Base-by-base conservation (phyloP, 139 green algal genomes). In the Auxenochlorella pyrenoidosa region DNA sequence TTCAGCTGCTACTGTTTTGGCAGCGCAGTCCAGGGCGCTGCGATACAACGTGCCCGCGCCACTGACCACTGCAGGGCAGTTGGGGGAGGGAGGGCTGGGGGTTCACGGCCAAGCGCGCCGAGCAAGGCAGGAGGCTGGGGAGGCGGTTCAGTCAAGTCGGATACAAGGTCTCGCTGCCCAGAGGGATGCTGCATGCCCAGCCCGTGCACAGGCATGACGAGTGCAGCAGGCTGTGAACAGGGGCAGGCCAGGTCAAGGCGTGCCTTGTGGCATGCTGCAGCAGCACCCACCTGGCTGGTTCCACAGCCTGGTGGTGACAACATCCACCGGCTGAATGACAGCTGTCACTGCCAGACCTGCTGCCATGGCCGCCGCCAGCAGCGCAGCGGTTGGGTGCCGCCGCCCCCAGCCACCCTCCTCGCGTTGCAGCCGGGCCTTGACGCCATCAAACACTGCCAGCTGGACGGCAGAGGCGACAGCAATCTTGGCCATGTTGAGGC, bases 361-460 rank as follows among this genome's bases (percentile, higher is more conserved):
- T 47, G 47, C 40, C 82, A 87, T 71, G 21, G 82, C 68, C 19
- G 82, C 71, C 5, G 34, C 44, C 16, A 80, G 36, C 36, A 72
- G 32, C 26, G 79, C 79, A 13, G 79, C 79, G 4, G 58, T 51
- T 1, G 79, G 79, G 79, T 72, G 79, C 54, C n/a, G 51, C 26
- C 58, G 79, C 54, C 40, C 34, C 79, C 79, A 73, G 54, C 54
- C 40, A 18, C 21, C 79, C 38, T 28, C 54, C 24, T 71, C 18
- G 47, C 77, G 79, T 36, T 68, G 60, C 82, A 87, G 68, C 41
- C 44, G 43, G 3, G 44, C 44, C 44, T 71, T 71, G 12, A 63
- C n/a, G 47, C 63, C 68, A 22, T 87, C 82, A 80, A 79, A 87
- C 66, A 87, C 82, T 22, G 82, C 66, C 82, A 87, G 68, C 82